Evolutionary conservation across 495 filamentous ascomycete genomes (phyloP).

Genomic region (Sabuloglossum arenarium): DNA sequence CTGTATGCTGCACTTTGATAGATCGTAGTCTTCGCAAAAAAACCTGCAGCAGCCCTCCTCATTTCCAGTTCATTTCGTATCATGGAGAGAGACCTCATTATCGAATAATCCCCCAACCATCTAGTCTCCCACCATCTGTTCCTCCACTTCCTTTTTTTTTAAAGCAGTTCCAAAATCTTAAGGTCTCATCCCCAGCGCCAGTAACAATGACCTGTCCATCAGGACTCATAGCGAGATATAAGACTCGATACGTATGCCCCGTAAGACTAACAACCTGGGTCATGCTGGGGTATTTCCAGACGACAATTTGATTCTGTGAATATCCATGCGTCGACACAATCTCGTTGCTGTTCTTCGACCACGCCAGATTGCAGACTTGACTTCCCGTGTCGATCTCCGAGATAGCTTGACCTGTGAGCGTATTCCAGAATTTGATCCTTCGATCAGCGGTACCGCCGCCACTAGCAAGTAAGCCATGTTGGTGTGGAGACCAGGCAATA

Average conservation of each 20-base stretch:
- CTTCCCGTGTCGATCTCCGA: constrained; percentile 86
- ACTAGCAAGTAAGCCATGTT: constrained; percentile 79
- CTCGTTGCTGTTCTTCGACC: constrained; percentile 90
- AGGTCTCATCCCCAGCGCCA: constrained; percentile 86
- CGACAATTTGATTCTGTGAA: constrained; percentile 89
- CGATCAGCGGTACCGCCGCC: constrained; percentile 91
- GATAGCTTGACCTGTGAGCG: constrained; percentile 50
- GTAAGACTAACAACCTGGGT: constrained; percentile 86
- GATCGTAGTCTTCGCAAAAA: neutral
- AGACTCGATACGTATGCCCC: constrained; percentile 85
- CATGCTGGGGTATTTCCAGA: constrained; percentile 99
- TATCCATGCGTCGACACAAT: constrained; percentile 97
- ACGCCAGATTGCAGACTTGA: constrained; percentile 92
- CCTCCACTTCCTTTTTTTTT: constrained; percentile 24
- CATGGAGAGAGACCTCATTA: constrained; percentile 12
- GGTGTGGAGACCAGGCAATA: constrained; percentile 97
- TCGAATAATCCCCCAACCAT: constrained; percentile 52
- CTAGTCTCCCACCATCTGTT: constrained; percentile 32
- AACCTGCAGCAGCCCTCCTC: neutral
- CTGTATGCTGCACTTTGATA: neutral
- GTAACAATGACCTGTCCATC: constrained; percentile 88
- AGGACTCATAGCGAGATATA: constrained; percentile 93
- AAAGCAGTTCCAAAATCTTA: constrained; percentile 95
- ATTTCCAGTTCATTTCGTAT: neutral
- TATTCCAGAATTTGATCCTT: constrained; percentile 96